Percentiles rank a stretch among this genome's conserved stretches.
phyloP scores from a whole-genome alignment of 75 land plant genomes.

The Selaginella moellendorffii region DNA sequence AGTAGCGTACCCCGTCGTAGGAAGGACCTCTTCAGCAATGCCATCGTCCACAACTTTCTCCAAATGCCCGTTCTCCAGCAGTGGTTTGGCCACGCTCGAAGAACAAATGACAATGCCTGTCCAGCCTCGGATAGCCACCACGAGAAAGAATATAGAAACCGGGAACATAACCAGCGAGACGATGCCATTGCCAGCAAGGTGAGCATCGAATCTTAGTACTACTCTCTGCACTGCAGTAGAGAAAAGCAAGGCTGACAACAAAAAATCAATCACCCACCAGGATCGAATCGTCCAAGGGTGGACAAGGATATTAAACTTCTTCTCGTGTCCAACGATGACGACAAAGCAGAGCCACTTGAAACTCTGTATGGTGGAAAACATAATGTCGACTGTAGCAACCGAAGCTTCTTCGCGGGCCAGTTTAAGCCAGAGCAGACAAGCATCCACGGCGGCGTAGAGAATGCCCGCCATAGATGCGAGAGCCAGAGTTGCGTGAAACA shows the following conservation, averaged over 20 bases:
- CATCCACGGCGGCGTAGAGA: not conserved
- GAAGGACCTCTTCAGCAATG: not conserved
- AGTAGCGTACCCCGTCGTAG: slow-evolving; percentile 16
- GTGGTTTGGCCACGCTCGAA: not conserved
- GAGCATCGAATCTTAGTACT: no score
- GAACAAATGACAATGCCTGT: slow-evolving; percentile 50
- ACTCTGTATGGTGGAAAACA: not conserved
- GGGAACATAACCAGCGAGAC: slow-evolving; percentile 29
- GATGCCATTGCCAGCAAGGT: slow-evolving; percentile 44
- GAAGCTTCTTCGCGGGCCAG: not conserved
- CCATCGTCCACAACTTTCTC: no score
- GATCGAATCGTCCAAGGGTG: not conserved
- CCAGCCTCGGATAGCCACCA: slow-evolving; percentile 34
- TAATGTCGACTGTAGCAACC: not conserved
- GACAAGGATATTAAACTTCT: not conserved
- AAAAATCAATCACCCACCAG: not conserved
- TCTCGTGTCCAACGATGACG: not conserved
- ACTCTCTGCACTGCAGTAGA: no score
- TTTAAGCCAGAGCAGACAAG: not conserved
- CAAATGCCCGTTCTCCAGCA: not conserved
- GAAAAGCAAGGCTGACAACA: no score
- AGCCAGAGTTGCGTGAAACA: slow-evolving; percentile 2
- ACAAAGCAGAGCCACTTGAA: not conserved
- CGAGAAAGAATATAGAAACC: slow-evolving; percentile 27
- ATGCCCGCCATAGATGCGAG: not conserved